Conservation (phyloP, 805 yeast genomes). For the Ogataea henricii region DNA sequence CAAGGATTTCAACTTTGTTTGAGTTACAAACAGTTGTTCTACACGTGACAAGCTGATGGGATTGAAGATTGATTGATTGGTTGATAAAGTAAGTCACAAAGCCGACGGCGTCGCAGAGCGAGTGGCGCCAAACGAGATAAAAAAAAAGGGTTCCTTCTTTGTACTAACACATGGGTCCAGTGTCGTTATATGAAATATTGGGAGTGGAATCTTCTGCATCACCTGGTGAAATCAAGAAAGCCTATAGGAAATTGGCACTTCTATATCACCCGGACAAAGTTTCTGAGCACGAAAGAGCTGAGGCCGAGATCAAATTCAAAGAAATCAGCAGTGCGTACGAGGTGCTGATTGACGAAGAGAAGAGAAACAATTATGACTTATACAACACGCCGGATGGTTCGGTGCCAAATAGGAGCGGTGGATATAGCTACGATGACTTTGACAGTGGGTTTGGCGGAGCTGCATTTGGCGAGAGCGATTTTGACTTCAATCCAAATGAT, state of each 20-base stretch:
- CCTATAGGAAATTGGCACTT: conserved; percentile 83
- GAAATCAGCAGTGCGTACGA: conserved; percentile 87
- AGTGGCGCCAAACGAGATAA: neutral
- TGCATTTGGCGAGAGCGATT: conserved; percentile 40
- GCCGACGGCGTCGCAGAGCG: too few species aligned
- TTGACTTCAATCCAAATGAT: conserved; percentile 67
- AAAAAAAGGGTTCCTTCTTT: neutral
- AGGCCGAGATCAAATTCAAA: conserved; percentile 78
- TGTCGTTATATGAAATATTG: conserved; percentile 58
- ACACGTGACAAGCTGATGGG: neutral
- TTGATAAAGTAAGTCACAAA: neutral
- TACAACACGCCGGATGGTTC: conserved; percentile 48
- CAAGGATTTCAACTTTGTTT: neutral
- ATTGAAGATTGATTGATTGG: neutral
- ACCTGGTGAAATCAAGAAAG: conserved; percentile 72
- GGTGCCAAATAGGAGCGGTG: conserved; percentile 31
- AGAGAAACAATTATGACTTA: conserved; percentile 58
- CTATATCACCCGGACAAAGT: conserved; percentile 90
- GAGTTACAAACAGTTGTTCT: neutral
- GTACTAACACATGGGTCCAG: conserved; percentile 19
- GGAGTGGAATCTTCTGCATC: conserved; percentile 71
- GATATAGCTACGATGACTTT: conserved; percentile 35
- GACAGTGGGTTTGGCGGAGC: conserved; percentile 49
- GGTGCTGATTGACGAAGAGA: conserved; percentile 67
- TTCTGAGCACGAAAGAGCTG: conserved; percentile 56